These are phyloP conservation scores for Talinum fruticosum DNA, from an alignment of 148 eudicot species.

Conservation along the genomic window DNA sequence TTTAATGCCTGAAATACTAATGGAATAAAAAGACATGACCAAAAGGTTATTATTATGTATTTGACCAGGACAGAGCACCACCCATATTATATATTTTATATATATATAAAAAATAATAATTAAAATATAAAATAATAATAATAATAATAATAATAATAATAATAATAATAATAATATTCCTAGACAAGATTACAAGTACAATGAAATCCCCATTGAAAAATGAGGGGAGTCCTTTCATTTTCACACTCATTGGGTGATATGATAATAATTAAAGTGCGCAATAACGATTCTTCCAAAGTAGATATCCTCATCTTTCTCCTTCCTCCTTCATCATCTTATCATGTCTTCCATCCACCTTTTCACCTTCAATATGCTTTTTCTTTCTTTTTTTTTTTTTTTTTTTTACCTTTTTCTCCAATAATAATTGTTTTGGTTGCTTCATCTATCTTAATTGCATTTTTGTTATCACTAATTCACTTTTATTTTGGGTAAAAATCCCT, in stretches of 20 bases:
- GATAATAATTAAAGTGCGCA: conserved; percentile 29
- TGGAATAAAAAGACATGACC: background rate
- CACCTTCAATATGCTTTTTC: background rate
- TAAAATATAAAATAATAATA: background rate
- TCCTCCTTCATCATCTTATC: conserved; percentile 10
- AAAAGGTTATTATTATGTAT: background rate
- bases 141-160: conserved; percentile 12
- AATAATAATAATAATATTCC: background rate
- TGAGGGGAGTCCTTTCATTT: background rate
- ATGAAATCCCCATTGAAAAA: background rate
- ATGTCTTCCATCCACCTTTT: background rate
- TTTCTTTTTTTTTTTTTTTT: no score
- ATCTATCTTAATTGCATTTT: no score
- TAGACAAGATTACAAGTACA: background rate
- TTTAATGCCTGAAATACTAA: background rate
- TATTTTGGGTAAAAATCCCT: no score
- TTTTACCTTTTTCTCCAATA: no score
- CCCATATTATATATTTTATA: no score
- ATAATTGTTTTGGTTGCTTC: no score
- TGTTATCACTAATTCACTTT: no score
- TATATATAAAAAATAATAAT: no score
- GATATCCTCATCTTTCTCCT: conserved; percentile 16
- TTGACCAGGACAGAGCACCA: background rate
- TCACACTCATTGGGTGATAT: conserved; percentile 20
- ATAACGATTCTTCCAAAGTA: conserved; percentile 25